phyloP scores from a whole-genome alignment of 805 yeast genomes.

The Myxozyma udenii region DNA sequence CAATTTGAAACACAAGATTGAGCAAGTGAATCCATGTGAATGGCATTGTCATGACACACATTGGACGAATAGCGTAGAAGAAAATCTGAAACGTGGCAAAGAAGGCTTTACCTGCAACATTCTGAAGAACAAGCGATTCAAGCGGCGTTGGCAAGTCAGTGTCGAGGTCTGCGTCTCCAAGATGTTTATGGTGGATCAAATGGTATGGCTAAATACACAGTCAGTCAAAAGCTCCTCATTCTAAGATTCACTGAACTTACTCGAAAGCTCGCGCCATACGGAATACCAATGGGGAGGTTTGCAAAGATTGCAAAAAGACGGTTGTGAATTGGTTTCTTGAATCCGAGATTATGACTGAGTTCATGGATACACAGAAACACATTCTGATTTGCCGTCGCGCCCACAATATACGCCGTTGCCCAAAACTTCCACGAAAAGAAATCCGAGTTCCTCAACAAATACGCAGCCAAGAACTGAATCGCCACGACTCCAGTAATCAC shows the following conservation, averaged over 20 bases:
- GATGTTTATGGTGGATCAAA: constrained; percentile 83
- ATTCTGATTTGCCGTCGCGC: constrained; percentile 84
- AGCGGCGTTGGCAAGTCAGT: constrained; percentile 81
- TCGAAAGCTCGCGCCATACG: constrained; percentile 81
- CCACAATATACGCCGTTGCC: constrained; percentile 67
- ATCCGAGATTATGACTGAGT: constrained; percentile 77
- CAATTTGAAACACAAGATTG: constrained; percentile 57
- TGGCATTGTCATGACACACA: constrained; percentile 72
- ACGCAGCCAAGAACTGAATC: constrained; percentile 66
- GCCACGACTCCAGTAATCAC: constrained; percentile 62
- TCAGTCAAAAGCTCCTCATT: not conserved
- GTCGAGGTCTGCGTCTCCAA: constrained; percentile 80
- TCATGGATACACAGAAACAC: constrained; percentile 86
- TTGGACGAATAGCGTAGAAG: constrained; percentile 86
- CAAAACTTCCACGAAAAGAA: constrained; percentile 56
- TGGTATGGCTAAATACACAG: constrained; percentile 59
- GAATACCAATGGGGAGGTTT: constrained; percentile 84
- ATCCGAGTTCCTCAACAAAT: constrained; percentile 53
- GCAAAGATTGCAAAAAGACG: constrained; percentile 72
- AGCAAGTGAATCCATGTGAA: constrained; percentile 72
- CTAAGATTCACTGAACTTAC: constrained; percentile 13
- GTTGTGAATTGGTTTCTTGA: constrained; percentile 73
- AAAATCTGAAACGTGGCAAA: constrained; percentile 82
- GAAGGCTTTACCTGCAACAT: constrained; percentile 80
- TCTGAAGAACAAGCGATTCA: constrained; percentile 72